These are phyloP conservation scores for Metschnikowia gelsemii DNA, from an alignment of 805 yeast species.

Conservation along the genomic window DNA sequence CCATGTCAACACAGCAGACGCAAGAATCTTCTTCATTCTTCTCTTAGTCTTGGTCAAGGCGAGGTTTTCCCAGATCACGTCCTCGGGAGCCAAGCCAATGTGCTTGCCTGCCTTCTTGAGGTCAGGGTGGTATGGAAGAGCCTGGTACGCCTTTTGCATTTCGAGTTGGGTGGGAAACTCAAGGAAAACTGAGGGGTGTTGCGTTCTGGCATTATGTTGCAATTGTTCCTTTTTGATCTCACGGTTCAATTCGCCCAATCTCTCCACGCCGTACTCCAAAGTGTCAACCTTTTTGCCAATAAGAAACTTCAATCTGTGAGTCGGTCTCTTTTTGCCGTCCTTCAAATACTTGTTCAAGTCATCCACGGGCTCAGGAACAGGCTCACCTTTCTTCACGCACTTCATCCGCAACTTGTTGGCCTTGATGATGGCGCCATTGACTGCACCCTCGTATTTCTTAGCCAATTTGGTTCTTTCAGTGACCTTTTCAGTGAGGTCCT, in stretches of 20 bases:
- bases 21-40: slow-evolving; percentile 53
- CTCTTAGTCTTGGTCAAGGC: slow-evolving; percentile 58
- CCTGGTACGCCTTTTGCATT: slow-evolving; percentile 85
- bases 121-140: slow-evolving; percentile 57
- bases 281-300: slow-evolving; percentile 86
- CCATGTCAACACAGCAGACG: slow-evolving; percentile 61
- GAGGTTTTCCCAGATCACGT: slow-evolving; percentile 80
- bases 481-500: slow-evolving; percentile 52
- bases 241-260: slow-evolving; percentile 64
- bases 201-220: slow-evolving; percentile 49
- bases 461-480: slow-evolving; percentile 65
- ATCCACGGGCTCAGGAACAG: slow-evolving; percentile 55
- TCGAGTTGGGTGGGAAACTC: slow-evolving; percentile 84
- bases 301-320: slow-evolving; percentile 67
- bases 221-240: slow-evolving; percentile 61
- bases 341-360: slow-evolving; percentile 65
- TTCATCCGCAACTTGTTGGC: slow-evolving; percentile 57
- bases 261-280: slow-evolving; percentile 66
- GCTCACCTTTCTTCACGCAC: slow-evolving; percentile 55
- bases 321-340: slow-evolving; percentile 70
- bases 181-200: slow-evolving; percentile 69
- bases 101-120: slow-evolving; percentile 47
- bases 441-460: slow-evolving; percentile 61
- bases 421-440: slow-evolving; percentile 58
- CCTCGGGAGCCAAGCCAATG: slow-evolving; percentile 75